Percentiles rank a stretch among this genome's conserved stretches.
These are phyloP conservation scores for Barnettozyma botsteinii DNA, from an alignment of 805 yeast genomes.

Conservation along the genomic window DNA sequence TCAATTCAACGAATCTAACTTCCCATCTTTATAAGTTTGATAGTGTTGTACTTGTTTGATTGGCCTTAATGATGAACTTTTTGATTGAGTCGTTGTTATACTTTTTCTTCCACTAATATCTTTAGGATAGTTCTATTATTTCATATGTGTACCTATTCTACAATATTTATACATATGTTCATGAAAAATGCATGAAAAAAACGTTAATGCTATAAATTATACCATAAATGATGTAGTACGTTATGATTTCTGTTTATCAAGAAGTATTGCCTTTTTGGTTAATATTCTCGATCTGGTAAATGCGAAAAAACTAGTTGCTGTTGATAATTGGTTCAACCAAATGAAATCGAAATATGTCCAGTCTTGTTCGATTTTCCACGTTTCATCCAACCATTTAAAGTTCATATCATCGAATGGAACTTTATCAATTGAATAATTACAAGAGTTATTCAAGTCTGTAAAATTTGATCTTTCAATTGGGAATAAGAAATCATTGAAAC, in stretches of 20 bases:
- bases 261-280: constrained; percentile 39
- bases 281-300: constrained; percentile 50
- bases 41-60: background rate
- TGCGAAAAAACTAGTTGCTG: constrained; percentile 40
- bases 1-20: constrained; percentile 12
- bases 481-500: constrained; percentile 39
- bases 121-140: background rate
- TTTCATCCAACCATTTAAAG: constrained; percentile 55
- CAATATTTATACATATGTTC: constrained; percentile 3
- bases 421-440: constrained; percentile 32
- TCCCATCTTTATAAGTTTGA: constrained; percentile 11
- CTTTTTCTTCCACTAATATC: background rate
- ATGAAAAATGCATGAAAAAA: constrained; percentile 9
- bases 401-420: constrained; percentile 42
- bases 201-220: background rate
- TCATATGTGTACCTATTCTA: background rate
- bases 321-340: constrained; percentile 41
- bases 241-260: background rate
- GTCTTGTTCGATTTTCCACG: constrained; percentile 43
- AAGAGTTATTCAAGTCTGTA: constrained; percentile 33
- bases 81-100: background rate
- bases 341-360: constrained; percentile 51
- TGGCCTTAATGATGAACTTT: no score
- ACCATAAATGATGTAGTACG: background rate
- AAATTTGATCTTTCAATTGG: constrained; percentile 49